Conservation (phyloP, 352 stramenopile species). For the Phytophthora vignae region DNA sequence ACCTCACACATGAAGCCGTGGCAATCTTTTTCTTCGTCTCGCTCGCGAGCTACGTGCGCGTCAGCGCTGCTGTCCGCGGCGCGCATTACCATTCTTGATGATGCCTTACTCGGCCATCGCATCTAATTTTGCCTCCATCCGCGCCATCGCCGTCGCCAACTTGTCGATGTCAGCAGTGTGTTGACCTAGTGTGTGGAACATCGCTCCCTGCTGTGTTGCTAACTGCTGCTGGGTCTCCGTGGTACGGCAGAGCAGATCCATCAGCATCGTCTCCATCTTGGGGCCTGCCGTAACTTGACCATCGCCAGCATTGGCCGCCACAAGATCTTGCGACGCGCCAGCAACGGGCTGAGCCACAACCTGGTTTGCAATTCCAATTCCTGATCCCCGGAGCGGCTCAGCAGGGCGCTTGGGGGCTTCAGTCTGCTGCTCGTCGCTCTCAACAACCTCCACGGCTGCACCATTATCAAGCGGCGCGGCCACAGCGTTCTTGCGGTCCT, state of each 20-base stretch:
- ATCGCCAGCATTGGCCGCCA: conserved; percentile 82
- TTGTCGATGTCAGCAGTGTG: conserved; percentile 91
- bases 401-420: conserved; percentile 43
- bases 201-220: conserved; percentile 89
- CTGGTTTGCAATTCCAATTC: conserved; percentile 83
- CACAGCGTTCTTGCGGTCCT: conserved; percentile 90
- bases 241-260: conserved; percentile 89
- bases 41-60: conserved; percentile 30
- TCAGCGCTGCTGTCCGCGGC: conserved; percentile 31
- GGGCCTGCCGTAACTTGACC: conserved; percentile 83
- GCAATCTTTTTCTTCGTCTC: conserved; percentile 27
- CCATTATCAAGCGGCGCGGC: conserved; percentile 67
- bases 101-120: conserved; percentile 72
- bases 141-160: conserved; percentile 84
- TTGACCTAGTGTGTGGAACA: conserved; percentile 92
- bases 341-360: conserved; percentile 66
- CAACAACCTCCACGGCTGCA: conserved; percentile 47
- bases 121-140: conserved; percentile 92
- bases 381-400: conserved; percentile 62
- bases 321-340: conserved; percentile 78
- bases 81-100: conserved; percentile 30
- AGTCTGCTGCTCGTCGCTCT: conserved; percentile 30
- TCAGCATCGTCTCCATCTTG: conserved; percentile 93
- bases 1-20: conserved; percentile 37
- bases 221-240: conserved; percentile 92